These are phyloP conservation scores for Cystoisospora suis DNA, from an alignment of 169 alveolate genomes.

Conservation along the genomic window DNA sequence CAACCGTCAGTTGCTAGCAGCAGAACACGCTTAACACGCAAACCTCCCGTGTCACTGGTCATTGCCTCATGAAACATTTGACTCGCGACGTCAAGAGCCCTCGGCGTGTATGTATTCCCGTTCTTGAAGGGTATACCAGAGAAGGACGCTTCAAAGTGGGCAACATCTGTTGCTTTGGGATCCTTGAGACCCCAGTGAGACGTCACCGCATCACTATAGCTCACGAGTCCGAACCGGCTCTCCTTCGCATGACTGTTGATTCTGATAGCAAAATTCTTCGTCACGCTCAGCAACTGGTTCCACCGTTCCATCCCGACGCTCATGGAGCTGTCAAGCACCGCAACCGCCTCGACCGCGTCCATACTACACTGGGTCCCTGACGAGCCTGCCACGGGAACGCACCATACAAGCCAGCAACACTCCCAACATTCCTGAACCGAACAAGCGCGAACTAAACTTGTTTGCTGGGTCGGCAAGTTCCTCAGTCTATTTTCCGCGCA, in stretches of 20 bases:
- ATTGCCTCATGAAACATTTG: background rate
- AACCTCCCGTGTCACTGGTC: background rate
- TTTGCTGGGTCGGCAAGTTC: too few relatives aligned
- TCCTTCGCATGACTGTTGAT: background rate
- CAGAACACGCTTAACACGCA: background rate
- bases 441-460: too few relatives aligned
- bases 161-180: background rate
- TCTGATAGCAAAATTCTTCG: background rate
- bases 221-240: background rate
- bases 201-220: background rate
- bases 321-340: conserved; percentile 11
- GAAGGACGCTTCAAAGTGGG: background rate
- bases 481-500: too few relatives aligned
- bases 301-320: background rate
- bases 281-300: background rate
- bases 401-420: too few relatives aligned
- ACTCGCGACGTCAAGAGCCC: background rate
- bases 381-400: too few relatives aligned
- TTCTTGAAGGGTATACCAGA: background rate
- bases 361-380: too few relatives aligned
- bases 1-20: conserved; percentile 1
- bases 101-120: conserved; percentile 16
- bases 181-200: background rate
- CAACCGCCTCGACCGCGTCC: background rate
- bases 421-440: too few relatives aligned